Conservation (phyloP, 257 asterid genomes). For the Primulina huaijiensis region DNA sequence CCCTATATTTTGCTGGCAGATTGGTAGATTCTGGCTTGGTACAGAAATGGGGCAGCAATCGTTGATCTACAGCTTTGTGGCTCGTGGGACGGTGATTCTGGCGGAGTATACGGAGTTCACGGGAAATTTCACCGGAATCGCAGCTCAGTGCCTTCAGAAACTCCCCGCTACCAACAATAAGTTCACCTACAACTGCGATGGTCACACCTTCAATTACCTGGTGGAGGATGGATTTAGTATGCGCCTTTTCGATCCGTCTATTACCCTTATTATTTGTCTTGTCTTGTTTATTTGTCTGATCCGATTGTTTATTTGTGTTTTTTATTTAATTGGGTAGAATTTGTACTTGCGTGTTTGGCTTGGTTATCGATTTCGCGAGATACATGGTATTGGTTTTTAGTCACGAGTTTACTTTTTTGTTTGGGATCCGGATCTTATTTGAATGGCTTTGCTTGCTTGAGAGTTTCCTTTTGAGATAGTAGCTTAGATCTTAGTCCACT, state of each 20-base stretch:
- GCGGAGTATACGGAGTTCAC: constrained; percentile 52
- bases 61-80: constrained; percentile 49
- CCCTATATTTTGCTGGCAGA: background rate
- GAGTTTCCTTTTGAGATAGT: background rate
- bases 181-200: constrained; percentile 52
- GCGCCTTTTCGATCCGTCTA: constrained; percentile 10
- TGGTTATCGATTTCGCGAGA: background rate
- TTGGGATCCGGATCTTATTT: background rate
- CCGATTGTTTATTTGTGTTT: background rate
- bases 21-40: background rate
- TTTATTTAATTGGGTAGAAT: too few species aligned
- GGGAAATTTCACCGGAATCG: constrained; percentile 45
- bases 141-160: constrained; percentile 52
- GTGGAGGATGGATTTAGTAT: constrained; percentile 57
- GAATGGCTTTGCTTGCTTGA: background rate
- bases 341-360: background rate
- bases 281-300: background rate
- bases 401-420: background rate
- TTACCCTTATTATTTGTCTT: background rate
- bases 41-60: constrained; percentile 42
- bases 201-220: constrained; percentile 51
- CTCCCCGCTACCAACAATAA: constrained; percentile 45
- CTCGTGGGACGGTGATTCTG: constrained; percentile 43
- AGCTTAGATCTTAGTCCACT: background rate
- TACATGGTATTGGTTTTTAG: background rate